These are phyloP conservation scores for Vachellia pachyceras DNA, from an alignment of 306 rosid species.

Conservation along the genomic window DNA sequence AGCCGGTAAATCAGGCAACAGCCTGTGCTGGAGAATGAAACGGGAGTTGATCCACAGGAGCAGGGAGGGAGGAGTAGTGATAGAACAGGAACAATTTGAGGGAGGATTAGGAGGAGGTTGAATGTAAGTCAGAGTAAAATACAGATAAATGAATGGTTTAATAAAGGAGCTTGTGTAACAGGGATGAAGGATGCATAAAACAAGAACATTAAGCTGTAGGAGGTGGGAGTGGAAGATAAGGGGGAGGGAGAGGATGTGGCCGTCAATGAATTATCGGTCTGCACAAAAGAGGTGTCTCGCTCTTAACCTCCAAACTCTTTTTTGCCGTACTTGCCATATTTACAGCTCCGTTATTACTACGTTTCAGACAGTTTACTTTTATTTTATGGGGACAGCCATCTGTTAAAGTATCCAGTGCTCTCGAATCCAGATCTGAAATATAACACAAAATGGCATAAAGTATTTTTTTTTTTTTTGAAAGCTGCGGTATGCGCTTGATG, in stretches of 20 bases:
- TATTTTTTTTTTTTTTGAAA: no score
- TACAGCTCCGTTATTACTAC: constrained; percentile 31
- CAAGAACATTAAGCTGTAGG: constrained; percentile 21
- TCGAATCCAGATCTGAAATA: background rate
- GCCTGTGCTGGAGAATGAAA: background rate
- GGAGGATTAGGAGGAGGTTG: constrained; percentile 24
- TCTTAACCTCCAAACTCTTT: constrained; percentile 38
- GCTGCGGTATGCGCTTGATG: no score
- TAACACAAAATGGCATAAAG: no score
- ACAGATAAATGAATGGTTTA: constrained; percentile 8
- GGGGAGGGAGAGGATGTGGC: constrained; percentile 70
- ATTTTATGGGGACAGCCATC: background rate
- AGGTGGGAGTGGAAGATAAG: constrained; percentile 38
- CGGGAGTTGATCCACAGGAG: constrained; percentile 38
- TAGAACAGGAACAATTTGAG: constrained; percentile 37
- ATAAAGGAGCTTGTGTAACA: background rate
- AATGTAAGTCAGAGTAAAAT: constrained; percentile 14
- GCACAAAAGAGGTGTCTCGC: constrained; percentile 63
- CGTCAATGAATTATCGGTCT: constrained; percentile 70
- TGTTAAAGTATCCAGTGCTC: background rate
- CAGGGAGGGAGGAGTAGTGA: background rate
- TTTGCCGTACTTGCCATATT: constrained; percentile 42
- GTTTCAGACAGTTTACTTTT: constrained; percentile 20
- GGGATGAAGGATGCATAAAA: constrained; percentile 1
- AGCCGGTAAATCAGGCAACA: background rate